Conservation (phyloP, 495 filamentous ascomycete species). For the Penicillium angulare region DNA sequence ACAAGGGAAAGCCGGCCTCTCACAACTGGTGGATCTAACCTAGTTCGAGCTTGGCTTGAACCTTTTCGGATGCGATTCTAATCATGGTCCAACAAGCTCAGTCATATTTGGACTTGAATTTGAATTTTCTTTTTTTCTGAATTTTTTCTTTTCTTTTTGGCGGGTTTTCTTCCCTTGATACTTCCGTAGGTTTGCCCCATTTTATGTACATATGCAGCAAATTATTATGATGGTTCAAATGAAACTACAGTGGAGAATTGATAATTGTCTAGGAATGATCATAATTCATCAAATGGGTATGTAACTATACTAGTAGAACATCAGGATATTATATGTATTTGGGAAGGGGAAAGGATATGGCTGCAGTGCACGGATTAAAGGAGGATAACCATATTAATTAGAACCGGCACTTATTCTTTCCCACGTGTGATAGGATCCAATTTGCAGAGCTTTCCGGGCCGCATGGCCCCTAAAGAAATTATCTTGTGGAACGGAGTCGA, state of each 20-base stretch:
- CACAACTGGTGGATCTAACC: background rate
- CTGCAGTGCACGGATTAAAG: background rate
- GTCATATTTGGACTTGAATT: no score
- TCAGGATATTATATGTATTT: no score
- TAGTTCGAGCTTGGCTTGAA: slow-evolving; percentile 5
- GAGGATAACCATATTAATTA: background rate
- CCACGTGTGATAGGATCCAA: background rate
- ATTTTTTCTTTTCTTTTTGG: no score
- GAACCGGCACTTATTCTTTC: background rate
- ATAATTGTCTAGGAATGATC: no score
- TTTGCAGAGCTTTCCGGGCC: background rate
- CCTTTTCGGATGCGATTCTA: background rate
- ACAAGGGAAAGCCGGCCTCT: background rate
- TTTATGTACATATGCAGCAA: no score
- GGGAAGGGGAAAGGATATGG: background rate
- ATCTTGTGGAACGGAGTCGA: background rate
- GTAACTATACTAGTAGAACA: no score
- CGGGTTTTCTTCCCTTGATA: no score
- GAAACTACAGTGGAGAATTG: no score
- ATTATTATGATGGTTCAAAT: no score
- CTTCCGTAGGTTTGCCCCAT: no score
- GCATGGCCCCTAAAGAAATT: background rate
- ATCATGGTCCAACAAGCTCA: no score
- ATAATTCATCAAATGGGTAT: no score
- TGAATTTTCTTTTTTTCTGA: background rate